Base-by-base conservation (phyloP, 73 alveolate species). In the Symbiodinium natans region DNA sequence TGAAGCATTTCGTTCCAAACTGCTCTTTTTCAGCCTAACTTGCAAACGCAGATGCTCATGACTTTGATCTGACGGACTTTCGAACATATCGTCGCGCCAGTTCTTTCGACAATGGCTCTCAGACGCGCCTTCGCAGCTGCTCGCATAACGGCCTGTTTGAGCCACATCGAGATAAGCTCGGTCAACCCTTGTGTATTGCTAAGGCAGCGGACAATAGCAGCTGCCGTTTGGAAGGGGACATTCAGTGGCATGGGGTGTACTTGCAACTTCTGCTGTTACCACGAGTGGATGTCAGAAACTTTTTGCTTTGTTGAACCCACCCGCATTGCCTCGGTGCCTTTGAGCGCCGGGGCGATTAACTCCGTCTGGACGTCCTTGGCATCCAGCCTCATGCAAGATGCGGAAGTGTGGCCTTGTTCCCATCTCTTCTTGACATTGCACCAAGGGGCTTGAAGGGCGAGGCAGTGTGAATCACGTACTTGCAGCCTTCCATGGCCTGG, bases 401-500 rank as follows among this genome's bases (percentile, higher is more conserved):
- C n/a, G 36, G 38, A 19, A 10, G 83, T n/a, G 33, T 13, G 83
- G n/a, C 38, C 83, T 19, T 39, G 17, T 0, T 1, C 1, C n/a
- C n/a, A n/a, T n/a, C n/a, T n/a, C n/a, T n/a, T n/a, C n/a, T n/a
- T n/a, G n/a, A n/a, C n/a, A n/a, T n/a, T 46, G 59, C 6, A 13
- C 59, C 59, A 6, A 46, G 13, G 59, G 21, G 54, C 97, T 90
- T 90, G 40, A 90, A 90, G 38, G 97, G 97, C 42, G 97, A 90
- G 89, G 97, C 97, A 38, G 75, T 36, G 80, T 90, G 97, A 9
- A 90, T 90, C 46, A 90, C 97, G 48, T 39, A 90, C 56, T 90
- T 90, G 97, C 97, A 90, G 54, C 97, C 97, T 29, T 68, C 88
- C 97, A 90, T 90, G 38, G 97, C 97, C 97, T 90, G 95, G 40